Conservation (phyloP, 345 rosid species). For the Laguncularia racemosa region DNA sequence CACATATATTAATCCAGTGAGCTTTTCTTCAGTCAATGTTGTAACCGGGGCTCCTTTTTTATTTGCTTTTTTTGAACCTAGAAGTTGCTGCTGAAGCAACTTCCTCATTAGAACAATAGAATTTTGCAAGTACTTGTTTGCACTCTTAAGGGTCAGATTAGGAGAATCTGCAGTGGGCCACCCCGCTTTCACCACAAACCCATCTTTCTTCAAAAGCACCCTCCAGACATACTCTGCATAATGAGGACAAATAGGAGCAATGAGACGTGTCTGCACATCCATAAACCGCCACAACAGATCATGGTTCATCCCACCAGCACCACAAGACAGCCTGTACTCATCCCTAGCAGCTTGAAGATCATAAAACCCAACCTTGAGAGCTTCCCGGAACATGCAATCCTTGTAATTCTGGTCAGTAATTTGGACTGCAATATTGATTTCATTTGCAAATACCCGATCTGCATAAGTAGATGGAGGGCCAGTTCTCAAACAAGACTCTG, state of each 20-base stretch:
- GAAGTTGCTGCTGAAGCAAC: constrained; percentile 63
- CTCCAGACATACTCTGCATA: constrained; percentile 90
- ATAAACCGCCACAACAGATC: constrained; percentile 61
- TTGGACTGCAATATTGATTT: constrained; percentile 72
- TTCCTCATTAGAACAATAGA: constrained; percentile 73
- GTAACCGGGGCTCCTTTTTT: constrained; percentile 58
- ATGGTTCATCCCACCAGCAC: constrained; percentile 63
- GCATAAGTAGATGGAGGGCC: constrained; percentile 74
- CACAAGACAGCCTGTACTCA: constrained; percentile 85
- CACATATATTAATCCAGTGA: constrained; percentile 62
- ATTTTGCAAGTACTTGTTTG: constrained; percentile 89
- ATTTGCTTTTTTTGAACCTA: constrained; percentile 60
- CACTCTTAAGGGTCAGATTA: constrained; percentile 67
- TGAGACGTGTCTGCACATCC: constrained; percentile 88
- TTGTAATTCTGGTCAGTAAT: constrained; percentile 60
- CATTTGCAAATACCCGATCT: constrained; percentile 81
- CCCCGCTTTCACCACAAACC: constrained; percentile 72
- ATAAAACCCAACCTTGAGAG: constrained; percentile 80
- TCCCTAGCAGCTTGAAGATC: constrained; percentile 95
- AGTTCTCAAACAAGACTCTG: constrained; percentile 57
- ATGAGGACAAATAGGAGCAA: constrained; percentile 91
- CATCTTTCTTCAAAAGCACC: constrained; percentile 68
- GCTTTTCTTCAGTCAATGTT: constrained; percentile 34
- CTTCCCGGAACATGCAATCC: constrained; percentile 84
- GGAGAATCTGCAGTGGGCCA: constrained; percentile 79